These are phyloP conservation scores for Cladosporium oxysporum DNA, from an alignment of 2,329 filamentous ascomycete species.

Conservation along the genomic window DNA sequence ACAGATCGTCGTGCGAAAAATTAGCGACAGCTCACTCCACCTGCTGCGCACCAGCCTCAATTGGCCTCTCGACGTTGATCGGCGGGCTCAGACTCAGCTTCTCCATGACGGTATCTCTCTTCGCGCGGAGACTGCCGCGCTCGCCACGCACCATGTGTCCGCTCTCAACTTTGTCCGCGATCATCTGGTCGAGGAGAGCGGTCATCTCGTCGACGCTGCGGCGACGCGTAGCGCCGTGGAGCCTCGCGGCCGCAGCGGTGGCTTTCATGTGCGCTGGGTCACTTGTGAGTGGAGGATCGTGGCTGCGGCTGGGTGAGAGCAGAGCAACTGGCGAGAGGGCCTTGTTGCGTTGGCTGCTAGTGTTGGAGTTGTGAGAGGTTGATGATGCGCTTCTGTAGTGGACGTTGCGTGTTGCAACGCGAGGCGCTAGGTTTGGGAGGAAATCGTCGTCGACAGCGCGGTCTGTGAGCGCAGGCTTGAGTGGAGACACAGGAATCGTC, in stretches of 20 bases:
- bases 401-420: constrained; percentile 17
- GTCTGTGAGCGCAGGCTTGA: not conserved
- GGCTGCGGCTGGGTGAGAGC: constrained; percentile 23
- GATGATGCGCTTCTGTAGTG: constrained; percentile 31
- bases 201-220: constrained; percentile 90
- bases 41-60: constrained; percentile 2
- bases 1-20: not conserved
- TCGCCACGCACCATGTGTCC: constrained; percentile 69
- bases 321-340: constrained; percentile 36
- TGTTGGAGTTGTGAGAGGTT: constrained; percentile 27
- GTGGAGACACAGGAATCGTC: constrained; percentile 22
- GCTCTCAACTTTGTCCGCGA: constrained; percentile 79
- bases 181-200: constrained; percentile 93
- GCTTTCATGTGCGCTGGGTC: constrained; percentile 17
- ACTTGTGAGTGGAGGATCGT: not conserved
- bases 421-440: not conserved
- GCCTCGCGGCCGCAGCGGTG: constrained; percentile 13
- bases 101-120: constrained; percentile 35
- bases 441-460: not conserved
- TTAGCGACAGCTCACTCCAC: not conserved
- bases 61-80: not conserved
- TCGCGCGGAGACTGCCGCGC: constrained; percentile 64
- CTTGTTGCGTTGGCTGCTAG: constrained; percentile 32
- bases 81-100: constrained; percentile 14
- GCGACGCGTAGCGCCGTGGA: constrained; percentile 24